These are phyloP conservation scores for Trypanosoma melophagium DNA, from an alignment of 208 protist species.

Conservation along the genomic window DNA sequence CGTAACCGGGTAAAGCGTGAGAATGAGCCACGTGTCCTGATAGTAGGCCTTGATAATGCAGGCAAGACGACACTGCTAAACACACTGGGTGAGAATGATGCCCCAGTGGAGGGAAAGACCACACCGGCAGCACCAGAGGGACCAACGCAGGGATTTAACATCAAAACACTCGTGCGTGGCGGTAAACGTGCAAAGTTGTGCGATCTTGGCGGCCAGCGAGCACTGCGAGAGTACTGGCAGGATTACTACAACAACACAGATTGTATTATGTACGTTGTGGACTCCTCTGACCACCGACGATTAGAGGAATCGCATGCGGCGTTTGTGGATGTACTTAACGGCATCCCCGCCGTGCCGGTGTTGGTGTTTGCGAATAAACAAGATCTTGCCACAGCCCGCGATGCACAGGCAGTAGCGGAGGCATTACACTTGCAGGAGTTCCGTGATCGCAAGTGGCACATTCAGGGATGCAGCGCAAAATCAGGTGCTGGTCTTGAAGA, in stretches of 20 bases:
- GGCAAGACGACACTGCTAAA: conserved; percentile 97
- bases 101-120: conserved; percentile 41
- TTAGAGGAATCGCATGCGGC: conserved; percentile 92
- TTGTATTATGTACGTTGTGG: conserved; percentile 97
- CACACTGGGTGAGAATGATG: conserved; percentile 71
- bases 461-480: conserved; percentile 96
- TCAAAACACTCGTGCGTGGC: conserved; percentile 95
- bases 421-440: conserved; percentile 84
- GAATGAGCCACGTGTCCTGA: conserved; percentile 93
- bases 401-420: conserved; percentile 71
- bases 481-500: conserved; percentile 91
- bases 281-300: conserved; percentile 90
- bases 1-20: conserved; percentile 89
- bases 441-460: conserved; percentile 94
- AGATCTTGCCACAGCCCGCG: conserved; percentile 95
- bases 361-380: conserved; percentile 99
- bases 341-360: conserved; percentile 95
- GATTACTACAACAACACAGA: conserved; percentile 98
- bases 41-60: conserved; percentile 94
- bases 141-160: conserved; percentile 99
- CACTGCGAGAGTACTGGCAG: conserved; percentile 97
- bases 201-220: conserved; percentile 99
- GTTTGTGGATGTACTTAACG: conserved; percentile 92
- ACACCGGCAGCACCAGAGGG: conserved; percentile 91
- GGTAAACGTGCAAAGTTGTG: conserved; percentile 97